Evolutionary conservation across 352 stramenopile species (phyloP).

Genomic region (Detonula confervacea): DNA sequence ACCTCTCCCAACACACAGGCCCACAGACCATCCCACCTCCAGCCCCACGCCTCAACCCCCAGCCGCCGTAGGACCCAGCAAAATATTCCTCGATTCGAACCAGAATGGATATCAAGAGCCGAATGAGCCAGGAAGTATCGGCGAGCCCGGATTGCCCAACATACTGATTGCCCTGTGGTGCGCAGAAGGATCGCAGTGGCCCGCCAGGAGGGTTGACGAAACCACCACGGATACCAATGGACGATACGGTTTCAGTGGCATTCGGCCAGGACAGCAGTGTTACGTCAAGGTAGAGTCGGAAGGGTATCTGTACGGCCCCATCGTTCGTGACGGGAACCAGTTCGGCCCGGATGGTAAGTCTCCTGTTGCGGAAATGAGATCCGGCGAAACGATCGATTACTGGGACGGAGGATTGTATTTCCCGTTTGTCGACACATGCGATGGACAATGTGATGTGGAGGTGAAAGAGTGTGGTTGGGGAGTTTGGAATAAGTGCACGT

Average conservation of each 20-base stretch:
- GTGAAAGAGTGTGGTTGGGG: constrained; percentile 17
- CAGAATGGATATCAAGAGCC: too few species aligned
- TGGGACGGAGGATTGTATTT: neutral
- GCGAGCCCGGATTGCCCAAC: too few species aligned
- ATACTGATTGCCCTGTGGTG: too few species aligned
- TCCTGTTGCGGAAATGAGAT: neutral
- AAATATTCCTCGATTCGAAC: too few species aligned
- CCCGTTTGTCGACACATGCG: neutral
- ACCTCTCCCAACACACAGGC: too few species aligned
- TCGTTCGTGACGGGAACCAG: neutral
- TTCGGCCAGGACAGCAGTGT: neutral
- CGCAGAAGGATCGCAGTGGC: too few species aligned
- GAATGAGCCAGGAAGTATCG: too few species aligned
- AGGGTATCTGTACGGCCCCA: neutral
- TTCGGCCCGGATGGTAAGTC: neutral
- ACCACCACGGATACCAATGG: neutral
- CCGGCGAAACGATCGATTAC: neutral
- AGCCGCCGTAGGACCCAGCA: neutral
- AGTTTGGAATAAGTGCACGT: constrained; percentile 23
- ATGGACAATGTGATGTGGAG: neutral
- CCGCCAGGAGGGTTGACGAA: neutral
- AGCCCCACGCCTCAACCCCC: neutral
- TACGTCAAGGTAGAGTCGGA: neutral
- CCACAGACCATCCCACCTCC: too few species aligned
- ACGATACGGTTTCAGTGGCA: neutral